These are phyloP conservation scores for Hericium erinaceus DNA, from an alignment of 768 basidiomycete species.

Conservation along the genomic window DNA sequence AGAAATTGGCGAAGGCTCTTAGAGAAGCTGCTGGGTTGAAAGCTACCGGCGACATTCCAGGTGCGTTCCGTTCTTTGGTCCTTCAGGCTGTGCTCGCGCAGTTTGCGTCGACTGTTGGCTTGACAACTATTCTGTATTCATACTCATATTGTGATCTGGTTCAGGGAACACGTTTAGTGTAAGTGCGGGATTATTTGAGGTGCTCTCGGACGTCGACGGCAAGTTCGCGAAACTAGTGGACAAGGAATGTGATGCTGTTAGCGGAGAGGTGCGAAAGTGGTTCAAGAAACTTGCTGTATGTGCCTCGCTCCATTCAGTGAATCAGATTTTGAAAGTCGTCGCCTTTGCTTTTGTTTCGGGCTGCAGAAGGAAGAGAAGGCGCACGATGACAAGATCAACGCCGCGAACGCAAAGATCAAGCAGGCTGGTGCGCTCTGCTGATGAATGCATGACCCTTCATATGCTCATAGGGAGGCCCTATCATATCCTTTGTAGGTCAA, in stretches of 20 bases:
- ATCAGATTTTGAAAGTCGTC: not conserved
- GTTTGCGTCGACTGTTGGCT: not conserved
- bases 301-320: not conserved
- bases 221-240: constrained; percentile 71
- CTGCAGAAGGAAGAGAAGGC: constrained; percentile 69
- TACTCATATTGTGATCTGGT: not conserved
- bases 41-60: constrained; percentile 50
- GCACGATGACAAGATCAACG: constrained; percentile 63
- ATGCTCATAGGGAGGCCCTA: too few relatives aligned
- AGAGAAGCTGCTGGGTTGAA: constrained; percentile 56
- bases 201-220: constrained; percentile 56
- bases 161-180: constrained; percentile 63
- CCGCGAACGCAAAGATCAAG: constrained; percentile 64
- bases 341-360: not conserved
- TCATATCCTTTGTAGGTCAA: constrained; percentile 36
- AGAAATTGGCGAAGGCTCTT: constrained; percentile 65
- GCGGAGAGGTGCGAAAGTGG: constrained; percentile 73
- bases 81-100: too few relatives aligned
- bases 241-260: constrained; percentile 60
- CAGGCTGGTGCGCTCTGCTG: constrained; percentile 47
- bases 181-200: constrained; percentile 59
- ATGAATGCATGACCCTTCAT: not conserved
- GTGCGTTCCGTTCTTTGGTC: constrained; percentile 27
- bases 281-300: constrained; percentile 75
- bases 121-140: not conserved